Conservation (phyloP, 2,329 filamentous ascomycete genomes). For the Myrmaecium sp. region DNA sequence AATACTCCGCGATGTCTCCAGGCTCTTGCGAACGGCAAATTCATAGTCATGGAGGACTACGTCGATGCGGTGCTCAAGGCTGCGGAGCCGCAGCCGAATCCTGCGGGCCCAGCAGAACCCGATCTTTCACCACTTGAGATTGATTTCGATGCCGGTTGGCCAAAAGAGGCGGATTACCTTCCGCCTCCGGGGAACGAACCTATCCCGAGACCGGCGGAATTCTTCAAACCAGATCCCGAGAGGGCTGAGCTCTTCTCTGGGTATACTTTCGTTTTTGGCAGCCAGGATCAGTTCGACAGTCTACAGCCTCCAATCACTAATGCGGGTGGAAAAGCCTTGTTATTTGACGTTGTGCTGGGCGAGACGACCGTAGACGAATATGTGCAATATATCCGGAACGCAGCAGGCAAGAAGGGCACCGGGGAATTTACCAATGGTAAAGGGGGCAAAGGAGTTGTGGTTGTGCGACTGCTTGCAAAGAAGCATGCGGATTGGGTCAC, state of each 20-base stretch:
- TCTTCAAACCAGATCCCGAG: constrained; percentile 51
- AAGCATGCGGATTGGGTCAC: constrained; percentile 47
- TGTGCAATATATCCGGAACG: constrained; percentile 55
- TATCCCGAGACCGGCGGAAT: constrained; percentile 45
- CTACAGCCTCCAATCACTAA: constrained; percentile 58
- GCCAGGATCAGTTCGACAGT: constrained; percentile 56
- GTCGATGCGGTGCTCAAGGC: constrained; percentile 54
- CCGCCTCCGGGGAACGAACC: constrained; percentile 64
- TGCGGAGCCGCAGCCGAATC: constrained; percentile 23
- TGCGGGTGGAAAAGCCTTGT: constrained; percentile 67
- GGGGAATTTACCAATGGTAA: constrained; percentile 47
- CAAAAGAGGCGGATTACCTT: constrained; percentile 52
- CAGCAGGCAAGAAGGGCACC: constrained; percentile 57
- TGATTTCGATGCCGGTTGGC: constrained; percentile 69
- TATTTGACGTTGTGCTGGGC: constrained; percentile 42
- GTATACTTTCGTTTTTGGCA: constrained; percentile 79
- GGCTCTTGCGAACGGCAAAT: constrained; percentile 64
- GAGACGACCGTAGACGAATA: constrained; percentile 59
- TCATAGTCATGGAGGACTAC: constrained; percentile 58
- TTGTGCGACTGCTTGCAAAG: constrained; percentile 52
- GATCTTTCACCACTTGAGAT: constrained; percentile 48
- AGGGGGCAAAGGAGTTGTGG: constrained; percentile 54
- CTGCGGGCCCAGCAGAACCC: constrained; percentile 9
- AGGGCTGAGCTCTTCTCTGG: constrained; percentile 64
- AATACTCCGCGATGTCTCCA: constrained; percentile 81